Evolutionary conservation across 148 eudicot genomes (phyloP), one percentile per base, ranked within the genome.

Genomic region (Rhododendron henanense): DNA sequence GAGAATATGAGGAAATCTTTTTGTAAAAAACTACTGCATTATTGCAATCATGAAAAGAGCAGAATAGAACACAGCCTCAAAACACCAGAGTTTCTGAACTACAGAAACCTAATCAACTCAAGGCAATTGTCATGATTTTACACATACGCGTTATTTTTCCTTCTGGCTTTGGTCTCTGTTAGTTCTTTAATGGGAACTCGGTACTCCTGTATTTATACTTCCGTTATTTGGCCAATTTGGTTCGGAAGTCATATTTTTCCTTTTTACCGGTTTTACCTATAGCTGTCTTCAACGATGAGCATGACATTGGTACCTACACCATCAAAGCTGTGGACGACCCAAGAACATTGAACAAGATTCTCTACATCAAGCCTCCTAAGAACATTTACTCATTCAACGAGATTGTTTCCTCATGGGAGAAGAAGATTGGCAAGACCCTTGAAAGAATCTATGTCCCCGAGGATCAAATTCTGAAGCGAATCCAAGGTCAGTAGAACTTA

Each of bases 231-330:
- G 37, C 35, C 37, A 23, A 41, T 65, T 6, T 65, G 21, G 19
- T 67, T 11, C 15, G 2, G 7, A 10, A 41, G 10, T 75, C 73
- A 7, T 16, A 23, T 2, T 1, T 33, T 53, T 15, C 15, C 61
- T 83, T 25, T 77, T 61, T 35, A 4, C 57, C n/a, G 21, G 21
- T 41, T 87, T 65, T 25, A 5, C 6, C 25, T 87, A 16, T 31
- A 92, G 93, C 87, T 19, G 81, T 90, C 28, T 92, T 87, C 88
- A 90, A 87, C 13, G 83, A 84, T n/a, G 94, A 92, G 85, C 85
- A 80, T 57, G 93, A 92, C 81, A n/a, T n/a, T n/a, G n/a, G n/a
- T n/a, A n/a, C n/a, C n/a, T n/a, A n/a, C n/a, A n/a, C n/a, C n/a
- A n/a, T n/a, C n/a, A n/a, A n/a, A n/a, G n/a, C n/a, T n/a, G n/a